Conservation (phyloP, 129 eudicot genomes). For the Helichrysum umbraculigerum region DNA sequence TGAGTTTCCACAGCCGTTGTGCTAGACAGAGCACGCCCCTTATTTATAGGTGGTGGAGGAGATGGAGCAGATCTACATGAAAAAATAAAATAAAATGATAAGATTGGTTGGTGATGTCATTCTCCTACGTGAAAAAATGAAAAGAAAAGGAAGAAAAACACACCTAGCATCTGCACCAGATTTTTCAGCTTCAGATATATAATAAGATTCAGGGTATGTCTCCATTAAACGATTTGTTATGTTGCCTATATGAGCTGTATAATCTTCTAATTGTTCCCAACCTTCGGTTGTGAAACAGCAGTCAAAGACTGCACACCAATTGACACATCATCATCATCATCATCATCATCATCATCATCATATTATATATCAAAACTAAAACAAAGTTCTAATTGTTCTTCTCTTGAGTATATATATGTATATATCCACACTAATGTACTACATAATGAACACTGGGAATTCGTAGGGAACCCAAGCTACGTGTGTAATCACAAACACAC, state of each 20-base stretch:
- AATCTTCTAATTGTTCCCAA: not conserved
- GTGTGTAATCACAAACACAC: too few relatives aligned
- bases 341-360: not conserved
- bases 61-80: constrained; percentile 11
- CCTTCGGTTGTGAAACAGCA: not conserved
- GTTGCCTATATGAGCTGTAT: not conserved
- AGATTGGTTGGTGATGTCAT: not conserved
- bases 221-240: not conserved
- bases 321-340: not conserved
- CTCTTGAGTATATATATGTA: too few relatives aligned
- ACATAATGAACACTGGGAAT: too few relatives aligned
- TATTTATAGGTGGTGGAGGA: constrained; percentile 47
- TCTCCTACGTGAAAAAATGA: not conserved
- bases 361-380: not conserved
- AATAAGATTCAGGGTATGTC: not conserved
- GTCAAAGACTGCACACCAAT: not conserved
- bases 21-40: constrained; percentile 55
- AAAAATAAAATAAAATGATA: not conserved
- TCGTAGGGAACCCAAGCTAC: too few relatives aligned
- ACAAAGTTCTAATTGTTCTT: too few relatives aligned
- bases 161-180: constrained; percentile 70
- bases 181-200: constrained; percentile 55
- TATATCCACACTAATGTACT: too few relatives aligned
- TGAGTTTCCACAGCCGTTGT: constrained; percentile 38
- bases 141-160: constrained; percentile 35